These are phyloP conservation scores for Beta corolliflora DNA, from an alignment of 179 eudicot genomes.

Conservation along the genomic window DNA sequence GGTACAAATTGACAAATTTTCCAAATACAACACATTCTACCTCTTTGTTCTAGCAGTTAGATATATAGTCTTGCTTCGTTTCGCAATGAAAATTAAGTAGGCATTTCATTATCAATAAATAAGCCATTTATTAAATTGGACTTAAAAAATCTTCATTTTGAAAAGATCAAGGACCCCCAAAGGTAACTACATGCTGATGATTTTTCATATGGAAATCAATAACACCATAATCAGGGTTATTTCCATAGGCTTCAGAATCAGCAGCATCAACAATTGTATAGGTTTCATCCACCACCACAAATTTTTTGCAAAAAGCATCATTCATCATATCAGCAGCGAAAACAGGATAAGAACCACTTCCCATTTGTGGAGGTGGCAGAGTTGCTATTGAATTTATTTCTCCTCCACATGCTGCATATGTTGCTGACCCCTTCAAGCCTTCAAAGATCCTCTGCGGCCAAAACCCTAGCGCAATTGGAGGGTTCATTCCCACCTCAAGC, in stretches of 20 bases:
- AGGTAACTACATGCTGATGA: constrained; percentile 10
- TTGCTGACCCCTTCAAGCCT: constrained; percentile 9
- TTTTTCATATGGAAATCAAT: background rate
- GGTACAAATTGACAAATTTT: no score
- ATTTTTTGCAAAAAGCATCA: constrained; percentile 15
- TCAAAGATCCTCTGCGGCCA: constrained; percentile 26
- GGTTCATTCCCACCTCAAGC: constrained; percentile 10
- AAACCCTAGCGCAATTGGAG: constrained; percentile 13
- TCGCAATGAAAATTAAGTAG: no score
- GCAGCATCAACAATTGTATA: constrained; percentile 5
- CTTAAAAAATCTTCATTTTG: background rate
- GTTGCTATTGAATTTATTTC: constrained; percentile 10
- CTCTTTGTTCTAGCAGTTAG: no score
- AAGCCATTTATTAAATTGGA: background rate
- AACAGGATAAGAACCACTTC: constrained; percentile 16
- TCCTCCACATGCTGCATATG: constrained; percentile 33
- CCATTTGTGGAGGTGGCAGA: constrained; percentile 27
- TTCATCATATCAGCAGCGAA: background rate
- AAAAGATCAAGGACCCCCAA: constrained; percentile 23
- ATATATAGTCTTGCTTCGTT: no score
- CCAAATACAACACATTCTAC: no score
- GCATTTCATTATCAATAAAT: no score
- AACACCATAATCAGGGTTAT: constrained; percentile 14
- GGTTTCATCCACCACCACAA: constrained; percentile 21
- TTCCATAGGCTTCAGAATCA: constrained; percentile 10